A percentile compares a stretch with the other conserved stretches of the same genome.
phyloP scores from a whole-genome alignment of 352 stramenopile genomes.

The Pythium biforme region DNA sequence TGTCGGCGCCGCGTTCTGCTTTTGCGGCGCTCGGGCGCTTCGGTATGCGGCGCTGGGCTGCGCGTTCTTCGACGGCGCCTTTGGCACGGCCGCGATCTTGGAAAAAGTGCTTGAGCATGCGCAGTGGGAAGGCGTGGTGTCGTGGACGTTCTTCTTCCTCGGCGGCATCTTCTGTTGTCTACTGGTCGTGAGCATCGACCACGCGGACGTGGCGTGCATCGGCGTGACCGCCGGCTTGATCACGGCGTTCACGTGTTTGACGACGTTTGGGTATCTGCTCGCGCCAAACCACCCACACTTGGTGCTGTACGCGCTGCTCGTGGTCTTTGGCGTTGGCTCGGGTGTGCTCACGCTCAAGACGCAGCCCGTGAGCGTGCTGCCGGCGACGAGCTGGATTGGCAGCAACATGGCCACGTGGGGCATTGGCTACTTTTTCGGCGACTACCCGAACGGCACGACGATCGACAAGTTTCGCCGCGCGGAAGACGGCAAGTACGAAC shows the following conservation, averaged over 20 bases:
- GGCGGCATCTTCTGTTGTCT: conserved; percentile 31
- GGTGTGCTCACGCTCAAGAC: conserved; percentile 53
- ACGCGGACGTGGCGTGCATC: conserved; percentile 27
- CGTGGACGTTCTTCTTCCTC: conserved; percentile 44
- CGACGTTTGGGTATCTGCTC: conserved; percentile 33
- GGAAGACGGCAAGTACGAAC: conserved; percentile 49
- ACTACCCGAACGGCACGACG: conserved; percentile 60
- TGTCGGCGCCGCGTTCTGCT: conserved; percentile 42
- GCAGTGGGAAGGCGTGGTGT: conserved; percentile 30
- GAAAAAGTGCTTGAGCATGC: conserved; percentile 37
- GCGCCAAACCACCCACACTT: conserved; percentile 20
- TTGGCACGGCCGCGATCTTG: conserved; percentile 57
- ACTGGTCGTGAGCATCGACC: conserved; percentile 26
- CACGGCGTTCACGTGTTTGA: conserved; percentile 33
- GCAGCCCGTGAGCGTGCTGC: conserved; percentile 53
- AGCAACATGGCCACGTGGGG: conserved; percentile 52
- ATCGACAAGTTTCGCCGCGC: conserved; percentile 45
- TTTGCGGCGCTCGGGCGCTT: conserved; percentile 57
- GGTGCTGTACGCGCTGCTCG: conserved; percentile 33
- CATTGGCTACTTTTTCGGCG: conserved; percentile 64
- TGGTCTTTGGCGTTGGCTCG: conserved; percentile 38
- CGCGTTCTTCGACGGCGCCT: conserved; percentile 66
- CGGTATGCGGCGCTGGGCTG: conserved; percentile 62
- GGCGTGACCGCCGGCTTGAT: conserved; percentile 36
- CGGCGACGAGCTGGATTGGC: conserved; percentile 59